phyloP scores from a whole-genome alignment of 306 rosid species.

The Pyrus pyrifolia region DNA sequence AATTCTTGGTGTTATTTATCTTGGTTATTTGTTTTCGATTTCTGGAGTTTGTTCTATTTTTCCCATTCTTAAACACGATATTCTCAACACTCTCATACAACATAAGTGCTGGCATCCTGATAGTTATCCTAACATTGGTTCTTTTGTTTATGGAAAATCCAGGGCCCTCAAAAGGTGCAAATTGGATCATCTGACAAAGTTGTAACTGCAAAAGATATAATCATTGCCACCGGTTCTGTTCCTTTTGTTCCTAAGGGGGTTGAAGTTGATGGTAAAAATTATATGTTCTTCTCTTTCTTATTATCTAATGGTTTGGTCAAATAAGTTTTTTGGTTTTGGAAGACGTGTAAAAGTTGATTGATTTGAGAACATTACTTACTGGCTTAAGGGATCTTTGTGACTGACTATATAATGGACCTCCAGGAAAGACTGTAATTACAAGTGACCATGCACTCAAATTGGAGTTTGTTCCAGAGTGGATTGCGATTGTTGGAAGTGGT shows the following conservation, averaged over 20 bases:
- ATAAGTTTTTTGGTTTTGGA: background rate
- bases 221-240: constrained; percentile 95
- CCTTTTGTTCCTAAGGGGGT: constrained; percentile 97
- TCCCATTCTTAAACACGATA: no score
- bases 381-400: constrained; percentile 7
- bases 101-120: background rate
- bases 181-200: constrained; percentile 75
- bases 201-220: constrained; percentile 80
- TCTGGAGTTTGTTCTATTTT: no score
- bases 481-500: constrained; percentile 97
- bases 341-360: background rate
- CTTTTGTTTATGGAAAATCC: constrained; percentile 14
- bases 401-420: constrained; percentile 6
- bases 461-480: constrained; percentile 97
- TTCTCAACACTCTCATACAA: no score
- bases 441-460: constrained; percentile 98
- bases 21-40: no score
- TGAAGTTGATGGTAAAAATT: constrained; percentile 78
- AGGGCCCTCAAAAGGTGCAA: constrained; percentile 92
- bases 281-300: background rate
- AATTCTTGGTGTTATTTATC: no score
- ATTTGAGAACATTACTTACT: background rate
- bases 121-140: constrained; percentile 13
- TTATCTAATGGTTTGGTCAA: background rate
- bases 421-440: constrained; percentile 97